Base-by-base conservation (phyloP, 2,329 filamentous ascomycete genomes). In the Decorospora gaudefroyi region DNA sequence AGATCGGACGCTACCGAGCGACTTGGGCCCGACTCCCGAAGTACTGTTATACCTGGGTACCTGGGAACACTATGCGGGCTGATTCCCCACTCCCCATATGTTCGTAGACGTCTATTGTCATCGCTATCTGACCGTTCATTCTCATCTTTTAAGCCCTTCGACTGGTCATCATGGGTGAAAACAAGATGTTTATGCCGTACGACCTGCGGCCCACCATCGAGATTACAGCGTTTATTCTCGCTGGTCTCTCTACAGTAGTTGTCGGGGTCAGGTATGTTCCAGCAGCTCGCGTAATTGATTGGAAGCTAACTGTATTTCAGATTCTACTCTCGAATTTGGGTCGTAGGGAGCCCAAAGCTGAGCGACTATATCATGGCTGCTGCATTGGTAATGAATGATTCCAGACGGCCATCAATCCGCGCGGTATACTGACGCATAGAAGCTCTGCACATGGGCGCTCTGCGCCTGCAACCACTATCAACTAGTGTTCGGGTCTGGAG, bases 381-480 rank as follows among this genome's bases (percentile, higher is more conserved):
- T 4, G 60, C 60, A 18, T 28, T 64, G 31, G 61, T 64, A 50
- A 13, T 56, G 53, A 17, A n/a, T 13, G 7, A 12, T 11, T 16
- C 15, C 15, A 6, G 23, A 9, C 21, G 31, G 23, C n/a, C 34
- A 17, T 17, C 17, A 18, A 26, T 16, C 7, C 5, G n/a, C 13
- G 12, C 11, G 6, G 23, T 12, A 23, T 26, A 35, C n/a, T 35
- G 18, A 41, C 28, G 16, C 30, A 17, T 12, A 4, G 8, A 17
- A 61, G 61, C 22, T 65, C 6, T 55, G 38, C 19, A 63, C 61
- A 6, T 67, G 62, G 64, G 62, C 47, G 5, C 37, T 65, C 6
- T 63, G 58, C 22, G 53, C 55, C 6, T 55, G 58, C 37, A 67
- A 65, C 28, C 46, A 59, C 31, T 67, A 52, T 29, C 64, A 67